Percentiles rank a stretch among this genome's conserved stretches.
Conservation (phyloP, 495 filamentous ascomycete species). For the Lophium mytilinum region DNA sequence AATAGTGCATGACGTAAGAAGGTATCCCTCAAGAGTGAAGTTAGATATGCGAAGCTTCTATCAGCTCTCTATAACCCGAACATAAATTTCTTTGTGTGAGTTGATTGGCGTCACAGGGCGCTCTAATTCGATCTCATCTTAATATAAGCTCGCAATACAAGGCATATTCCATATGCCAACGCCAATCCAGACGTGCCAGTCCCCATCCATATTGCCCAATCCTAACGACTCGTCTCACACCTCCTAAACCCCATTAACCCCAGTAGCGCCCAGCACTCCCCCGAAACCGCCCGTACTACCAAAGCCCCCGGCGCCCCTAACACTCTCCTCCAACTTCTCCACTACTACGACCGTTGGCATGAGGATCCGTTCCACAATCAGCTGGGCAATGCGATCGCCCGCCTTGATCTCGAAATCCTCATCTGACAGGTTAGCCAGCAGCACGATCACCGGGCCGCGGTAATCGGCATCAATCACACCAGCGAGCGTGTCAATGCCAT, state of each 20-base stretch:
- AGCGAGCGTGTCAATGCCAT: conserved; percentile 90
- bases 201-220: no score
- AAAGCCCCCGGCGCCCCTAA: conserved; percentile 84
- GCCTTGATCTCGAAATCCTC: conserved; percentile 72
- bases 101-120: no score
- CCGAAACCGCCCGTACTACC: conserved; percentile 73
- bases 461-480: conserved; percentile 98
- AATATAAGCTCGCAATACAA: no score
- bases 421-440: conserved; percentile 87
- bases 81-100: no score
- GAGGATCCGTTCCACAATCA: conserved; percentile 83
- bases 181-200: no score
- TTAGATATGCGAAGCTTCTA: no score
- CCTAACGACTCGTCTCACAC: background rate
- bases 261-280: background rate
- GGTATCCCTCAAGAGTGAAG: no score
- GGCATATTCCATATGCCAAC: no score
- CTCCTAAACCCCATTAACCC: conserved; percentile 4
- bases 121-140: no score
- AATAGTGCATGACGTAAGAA: no score
- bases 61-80: no score
- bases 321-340: conserved; percentile 79
- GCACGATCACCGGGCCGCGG: conserved; percentile 82
- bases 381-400: conserved; percentile 86
- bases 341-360: conserved; percentile 88